phyloP scores from a whole-genome alignment of 1,284 basidiomycete species.

The Heterobasidion irregulare region DNA sequence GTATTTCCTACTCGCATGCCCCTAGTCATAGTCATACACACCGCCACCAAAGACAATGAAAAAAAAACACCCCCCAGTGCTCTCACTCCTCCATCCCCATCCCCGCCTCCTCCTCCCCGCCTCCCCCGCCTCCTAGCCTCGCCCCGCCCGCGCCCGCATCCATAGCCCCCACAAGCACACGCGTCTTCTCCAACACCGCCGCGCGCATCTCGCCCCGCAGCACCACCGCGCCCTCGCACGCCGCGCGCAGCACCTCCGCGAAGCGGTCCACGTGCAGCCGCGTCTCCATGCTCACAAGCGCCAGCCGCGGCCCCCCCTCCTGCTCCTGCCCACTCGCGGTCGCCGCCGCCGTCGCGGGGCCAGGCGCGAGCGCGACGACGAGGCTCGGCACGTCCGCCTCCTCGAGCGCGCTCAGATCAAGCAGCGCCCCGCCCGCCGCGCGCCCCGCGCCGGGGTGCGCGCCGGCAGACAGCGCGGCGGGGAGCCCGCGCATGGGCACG shows the following conservation, averaged over 20 bases:
- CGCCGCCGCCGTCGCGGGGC: conserved; percentile 33
- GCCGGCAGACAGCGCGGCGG: conserved; percentile 79
- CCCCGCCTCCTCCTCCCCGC: conserved; percentile 15
- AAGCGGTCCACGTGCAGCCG: conserved; percentile 91
- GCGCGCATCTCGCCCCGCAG: conserved; percentile 82
- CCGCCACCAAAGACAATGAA: no score
- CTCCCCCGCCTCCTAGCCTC: conserved; percentile 13
- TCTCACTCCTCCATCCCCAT: conserved; percentile 12
- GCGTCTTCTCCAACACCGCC: conserved; percentile 63
- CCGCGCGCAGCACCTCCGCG: conserved; percentile 80
- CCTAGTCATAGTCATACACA: no score
- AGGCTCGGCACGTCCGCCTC: conserved; percentile 86
- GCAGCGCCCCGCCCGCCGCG: conserved; percentile 36
- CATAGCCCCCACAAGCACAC: conserved; percentile 44
- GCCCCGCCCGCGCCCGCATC: conserved; percentile 18
- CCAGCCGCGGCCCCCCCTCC: conserved; percentile 31
- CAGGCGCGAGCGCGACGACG: conserved; percentile 83
- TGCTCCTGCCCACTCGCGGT: conserved; percentile 45
- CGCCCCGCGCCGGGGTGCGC: conserved; percentile 69
- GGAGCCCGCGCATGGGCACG: conserved; percentile 86
- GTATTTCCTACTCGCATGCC: no score
- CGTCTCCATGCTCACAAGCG: conserved; percentile 89
- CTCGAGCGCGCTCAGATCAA: conserved; percentile 85
- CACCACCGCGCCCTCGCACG: conserved; percentile 69
- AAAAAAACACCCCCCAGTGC: neutral